Conservation (phyloP, 2,329 filamentous ascomycete genomes). For the Colletotrichum tofieldiae region DNA sequence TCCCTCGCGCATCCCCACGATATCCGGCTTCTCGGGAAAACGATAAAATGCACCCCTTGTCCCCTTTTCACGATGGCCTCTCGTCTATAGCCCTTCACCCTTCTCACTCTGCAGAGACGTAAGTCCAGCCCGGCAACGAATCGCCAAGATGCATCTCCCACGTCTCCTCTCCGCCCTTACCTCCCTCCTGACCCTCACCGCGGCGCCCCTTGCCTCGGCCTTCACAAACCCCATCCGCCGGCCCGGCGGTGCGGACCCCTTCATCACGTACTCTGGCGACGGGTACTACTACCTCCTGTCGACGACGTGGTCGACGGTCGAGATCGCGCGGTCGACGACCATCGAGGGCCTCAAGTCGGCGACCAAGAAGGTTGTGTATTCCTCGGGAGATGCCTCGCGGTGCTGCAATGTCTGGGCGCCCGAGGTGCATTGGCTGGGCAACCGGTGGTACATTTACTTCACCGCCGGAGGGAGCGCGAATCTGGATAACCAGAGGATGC, state of each 20-base stretch:
- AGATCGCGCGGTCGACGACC: constrained; percentile 68
- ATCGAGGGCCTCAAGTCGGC: constrained; percentile 69
- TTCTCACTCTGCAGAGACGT: neutral
- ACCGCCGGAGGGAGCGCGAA: constrained; percentile 64
- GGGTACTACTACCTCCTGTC: constrained; percentile 72
- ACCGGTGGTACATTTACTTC: constrained; percentile 54
- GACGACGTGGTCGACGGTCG: constrained; percentile 69
- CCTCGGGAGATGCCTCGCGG: constrained; percentile 59
- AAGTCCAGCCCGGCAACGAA: neutral
- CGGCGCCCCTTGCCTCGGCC: constrained; percentile 45
- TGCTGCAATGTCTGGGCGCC: constrained; percentile 56
- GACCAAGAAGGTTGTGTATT: constrained; percentile 66
- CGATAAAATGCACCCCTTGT: too few species aligned
- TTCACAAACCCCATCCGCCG: constrained; percentile 69
- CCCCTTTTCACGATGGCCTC: neutral
- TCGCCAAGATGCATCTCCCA: neutral
- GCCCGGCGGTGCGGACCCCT: constrained; percentile 67
- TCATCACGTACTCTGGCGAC: constrained; percentile 63
- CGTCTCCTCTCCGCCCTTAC: constrained; percentile 40
- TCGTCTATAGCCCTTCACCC: neutral
- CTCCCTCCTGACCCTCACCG: constrained; percentile 34
- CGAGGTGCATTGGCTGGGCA: constrained; percentile 44
- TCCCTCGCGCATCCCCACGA: neutral
- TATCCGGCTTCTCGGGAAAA: neutral
- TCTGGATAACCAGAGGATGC: constrained; percentile 64